Percentiles rank a stretch among this genome's conserved stretches.
Conservation (phyloP, 1,139 yeast species). For the Pichia cactophila region DNA sequence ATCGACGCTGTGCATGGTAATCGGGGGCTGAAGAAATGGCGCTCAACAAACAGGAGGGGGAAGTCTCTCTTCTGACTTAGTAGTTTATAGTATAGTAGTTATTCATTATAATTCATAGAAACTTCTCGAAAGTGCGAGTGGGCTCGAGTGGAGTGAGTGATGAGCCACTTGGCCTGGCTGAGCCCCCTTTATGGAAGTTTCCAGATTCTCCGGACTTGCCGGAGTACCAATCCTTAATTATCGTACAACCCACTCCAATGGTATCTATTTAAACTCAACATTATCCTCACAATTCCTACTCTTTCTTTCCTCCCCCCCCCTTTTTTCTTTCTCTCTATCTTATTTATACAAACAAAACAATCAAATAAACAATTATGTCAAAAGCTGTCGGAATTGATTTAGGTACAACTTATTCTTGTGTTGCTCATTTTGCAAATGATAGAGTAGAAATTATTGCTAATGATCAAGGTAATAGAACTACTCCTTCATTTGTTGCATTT, state of each 20-base stretch:
- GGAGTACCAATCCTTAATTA: no score
- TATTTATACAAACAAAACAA: conserved; percentile 24
- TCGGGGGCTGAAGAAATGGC: neutral
- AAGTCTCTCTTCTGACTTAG: neutral
- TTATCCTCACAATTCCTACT: neutral
- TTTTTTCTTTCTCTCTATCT: neutral
- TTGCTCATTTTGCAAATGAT: conserved; percentile 66
- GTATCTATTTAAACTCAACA: no score
- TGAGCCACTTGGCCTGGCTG: no score
- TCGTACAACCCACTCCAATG: no score
- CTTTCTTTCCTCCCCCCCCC: neutral
- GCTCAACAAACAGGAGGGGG: conserved; percentile 1
- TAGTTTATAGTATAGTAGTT: no score
- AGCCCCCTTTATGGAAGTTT: neutral
- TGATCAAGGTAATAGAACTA: conserved; percentile 93
- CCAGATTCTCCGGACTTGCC: neutral
- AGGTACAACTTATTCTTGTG: conserved; percentile 83
- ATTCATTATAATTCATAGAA: no score
- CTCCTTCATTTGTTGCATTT: conserved; percentile 86
- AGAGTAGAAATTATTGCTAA: conserved; percentile 82
- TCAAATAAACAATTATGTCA: conserved; percentile 33
- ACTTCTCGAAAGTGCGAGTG: neutral
- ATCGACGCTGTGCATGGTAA: neutral
- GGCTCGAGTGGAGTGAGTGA: neutral
- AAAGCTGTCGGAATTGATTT: conserved; percentile 79